Base-by-base conservation (phyloP, 2,329 filamentous ascomycete genomes). In the Aspergillus nomiae region DNA sequence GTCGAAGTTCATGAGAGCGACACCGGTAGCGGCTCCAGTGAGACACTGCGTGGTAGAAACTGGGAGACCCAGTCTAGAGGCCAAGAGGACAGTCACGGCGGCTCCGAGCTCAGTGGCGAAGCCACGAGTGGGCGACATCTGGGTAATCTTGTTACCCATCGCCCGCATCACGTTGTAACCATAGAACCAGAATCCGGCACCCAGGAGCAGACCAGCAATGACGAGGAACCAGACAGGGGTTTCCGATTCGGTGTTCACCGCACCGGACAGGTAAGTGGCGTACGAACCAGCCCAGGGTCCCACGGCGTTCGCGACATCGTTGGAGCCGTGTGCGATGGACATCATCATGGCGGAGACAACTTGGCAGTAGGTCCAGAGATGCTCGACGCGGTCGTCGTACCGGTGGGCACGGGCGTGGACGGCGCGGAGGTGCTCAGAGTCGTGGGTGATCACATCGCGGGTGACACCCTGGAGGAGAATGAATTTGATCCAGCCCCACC, bases 371-470 rank as follows among this genome's bases (percentile, higher is more conserved):
- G 81, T 82, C 76, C 78, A 83, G 56, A 83, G 73, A 70, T 84
- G 80, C 68, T 83, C 82, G 45, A 82, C 79, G 21, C 77, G 75
- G 64, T 79, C 79, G 70, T 83, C 81, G 67, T 83, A 83, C 36
- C 73, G 73, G 48, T 75, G 75, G 21, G 81, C 81, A 28, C 75
- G 73, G 48, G 78, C 71, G 67, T 82, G 80, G 56, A 76, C 78
- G 58, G 70, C 75, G 56, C 69, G 75, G n/a, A 79, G 77, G 48
- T 69, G 70, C 6, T 73, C 74, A 5, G 76, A 78, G 62, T 80
- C 75, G 64, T 81, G 78, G 26, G 73, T 75, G 50, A 80, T 74
- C 28, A 77, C 76, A 63, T 82, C 80, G 59, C 76, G 75, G 32
- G 77, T 79, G 24, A 82, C 78, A 59, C 80, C 79, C 56, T 78